These are phyloP conservation scores for Ligustrum vulgare DNA, from an alignment of 257 asterid genomes.

Conservation along the genomic window DNA sequence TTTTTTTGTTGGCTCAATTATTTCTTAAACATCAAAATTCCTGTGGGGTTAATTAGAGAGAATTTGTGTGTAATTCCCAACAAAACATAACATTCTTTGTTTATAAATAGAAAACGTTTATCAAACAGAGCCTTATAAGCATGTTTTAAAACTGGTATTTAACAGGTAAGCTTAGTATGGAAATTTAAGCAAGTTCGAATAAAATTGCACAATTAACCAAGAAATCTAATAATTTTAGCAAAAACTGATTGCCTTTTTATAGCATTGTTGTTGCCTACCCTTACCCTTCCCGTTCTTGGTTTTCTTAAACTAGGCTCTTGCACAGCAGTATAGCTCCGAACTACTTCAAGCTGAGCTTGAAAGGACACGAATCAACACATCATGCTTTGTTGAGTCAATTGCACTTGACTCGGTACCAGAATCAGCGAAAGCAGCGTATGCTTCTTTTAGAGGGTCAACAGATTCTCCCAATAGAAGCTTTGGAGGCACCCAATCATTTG, in stretches of 20 bases:
- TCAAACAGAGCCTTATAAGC: too few relatives aligned
- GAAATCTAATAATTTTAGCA: background rate
- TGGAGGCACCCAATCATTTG: slow-evolving; percentile 51
- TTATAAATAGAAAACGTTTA: too few relatives aligned
- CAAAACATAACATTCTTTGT: too few relatives aligned
- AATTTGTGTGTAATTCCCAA: too few relatives aligned
- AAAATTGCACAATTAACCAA: background rate
- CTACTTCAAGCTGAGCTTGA: slow-evolving; percentile 89
- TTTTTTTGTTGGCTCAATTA: too few relatives aligned
- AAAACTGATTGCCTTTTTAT: background rate
- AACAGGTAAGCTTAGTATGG: background rate
- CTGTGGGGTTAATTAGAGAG: too few relatives aligned
- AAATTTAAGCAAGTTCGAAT: background rate
- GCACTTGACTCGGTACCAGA: slow-evolving; percentile 84
- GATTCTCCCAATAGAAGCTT: slow-evolving; percentile 71
- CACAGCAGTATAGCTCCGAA: slow-evolving; percentile 89
- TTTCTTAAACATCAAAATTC: too few relatives aligned
- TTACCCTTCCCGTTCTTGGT: background rate
- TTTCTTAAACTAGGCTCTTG: slow-evolving; percentile 62
- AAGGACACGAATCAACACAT: slow-evolving; percentile 88
- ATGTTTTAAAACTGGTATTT: too few relatives aligned
- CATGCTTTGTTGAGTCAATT: slow-evolving; percentile 87
- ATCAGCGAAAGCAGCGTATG: slow-evolving; percentile 97
- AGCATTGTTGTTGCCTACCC: background rate
- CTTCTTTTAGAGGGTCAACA: slow-evolving; percentile 77